phyloP scores from a whole-genome alignment of 2,329 filamentous ascomycete species.

The Aspergillus eucalypticola region DNA sequence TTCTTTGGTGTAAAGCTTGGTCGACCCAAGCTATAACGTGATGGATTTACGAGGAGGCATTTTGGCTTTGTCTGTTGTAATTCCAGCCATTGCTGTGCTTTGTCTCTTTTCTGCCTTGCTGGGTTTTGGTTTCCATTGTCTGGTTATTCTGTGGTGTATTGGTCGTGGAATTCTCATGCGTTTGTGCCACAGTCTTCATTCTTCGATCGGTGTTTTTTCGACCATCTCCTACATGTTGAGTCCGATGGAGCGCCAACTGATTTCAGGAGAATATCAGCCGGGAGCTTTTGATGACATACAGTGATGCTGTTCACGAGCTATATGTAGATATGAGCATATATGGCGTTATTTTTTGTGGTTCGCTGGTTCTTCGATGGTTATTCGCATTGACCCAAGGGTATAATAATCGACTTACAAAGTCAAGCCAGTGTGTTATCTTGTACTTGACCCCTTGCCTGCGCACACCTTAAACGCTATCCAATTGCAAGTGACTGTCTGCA shows the following conservation, averaged over 20 bases:
- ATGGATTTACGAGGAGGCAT: slow-evolving; percentile 32
- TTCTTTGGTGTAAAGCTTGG: slow-evolving; percentile 22
- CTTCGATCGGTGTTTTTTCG: slow-evolving; percentile 28
- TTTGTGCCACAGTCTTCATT: slow-evolving; percentile 21
- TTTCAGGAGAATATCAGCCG: slow-evolving; percentile 22
- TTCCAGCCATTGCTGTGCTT: slow-evolving; percentile 22
- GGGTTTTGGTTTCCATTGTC: slow-evolving; percentile 15
- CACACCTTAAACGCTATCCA: no score
- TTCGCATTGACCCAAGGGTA: slow-evolving; percentile 21
- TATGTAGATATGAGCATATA: slow-evolving; percentile 46
- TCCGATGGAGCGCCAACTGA: slow-evolving; percentile 26
- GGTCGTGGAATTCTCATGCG: slow-evolving; percentile 18
- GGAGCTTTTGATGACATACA: slow-evolving; percentile 35
- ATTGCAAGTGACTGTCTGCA: no score
- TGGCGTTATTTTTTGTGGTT: slow-evolving; percentile 33
- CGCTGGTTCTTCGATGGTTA: slow-evolving; percentile 25
- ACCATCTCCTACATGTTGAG: slow-evolving; percentile 29
- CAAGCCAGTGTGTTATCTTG: slow-evolving; percentile 16
- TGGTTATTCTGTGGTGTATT: slow-evolving; percentile 21
- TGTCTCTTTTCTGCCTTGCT: slow-evolving; percentile 17
- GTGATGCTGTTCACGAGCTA: slow-evolving; percentile 34
- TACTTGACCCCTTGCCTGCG: not conserved
- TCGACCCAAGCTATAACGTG: slow-evolving; percentile 19
- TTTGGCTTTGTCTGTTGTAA: slow-evolving; percentile 26
- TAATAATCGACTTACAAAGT: slow-evolving; percentile 23